Evolutionary conservation across 1,284 basidiomycete genomes (phyloP).

Genomic region (Anthracocystis panici-leucophaei): DNA sequence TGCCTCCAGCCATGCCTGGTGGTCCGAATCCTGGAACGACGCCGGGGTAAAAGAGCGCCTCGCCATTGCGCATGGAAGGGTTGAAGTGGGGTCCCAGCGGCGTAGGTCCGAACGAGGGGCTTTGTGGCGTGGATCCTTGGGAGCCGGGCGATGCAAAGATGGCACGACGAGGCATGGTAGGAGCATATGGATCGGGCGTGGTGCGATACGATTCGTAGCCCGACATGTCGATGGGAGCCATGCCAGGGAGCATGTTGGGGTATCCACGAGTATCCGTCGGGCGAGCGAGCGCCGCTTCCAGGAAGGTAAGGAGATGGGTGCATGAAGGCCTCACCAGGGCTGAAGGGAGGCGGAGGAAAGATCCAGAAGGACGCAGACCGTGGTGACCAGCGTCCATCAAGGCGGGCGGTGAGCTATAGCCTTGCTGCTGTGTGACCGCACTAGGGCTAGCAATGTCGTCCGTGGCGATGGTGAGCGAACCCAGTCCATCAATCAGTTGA

Average conservation of each 20-base stretch:
- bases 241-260: slow-evolving; percentile 36
- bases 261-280: slow-evolving; percentile 40
- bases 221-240: slow-evolving; percentile 50
- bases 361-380: slow-evolving; percentile 33
- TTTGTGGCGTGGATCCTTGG: slow-evolving; percentile 47
- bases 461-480: slow-evolving; percentile 31
- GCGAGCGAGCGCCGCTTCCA: slow-evolving; percentile 40
- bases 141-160: slow-evolving; percentile 52
- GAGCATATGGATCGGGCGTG: slow-evolving; percentile 58
- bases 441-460: slow-evolving; percentile 4
- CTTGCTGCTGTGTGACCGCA: slow-evolving; percentile 13
- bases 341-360: slow-evolving; percentile 41
- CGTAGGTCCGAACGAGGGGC: slow-evolving; percentile 44
- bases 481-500: slow-evolving; percentile 21
- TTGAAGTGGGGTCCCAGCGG: slow-evolving; percentile 25
- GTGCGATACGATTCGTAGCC: slow-evolving; percentile 58
- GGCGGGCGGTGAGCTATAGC: slow-evolving; percentile 24
- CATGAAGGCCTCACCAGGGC: slow-evolving; percentile 37
- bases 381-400: slow-evolving; percentile 24
- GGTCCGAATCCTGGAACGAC: slow-evolving; percentile 30
- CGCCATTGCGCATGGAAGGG: slow-evolving; percentile 37
- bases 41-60: slow-evolving; percentile 45
- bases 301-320: slow-evolving; percentile 38
- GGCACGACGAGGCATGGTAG: slow-evolving; percentile 46
- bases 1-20: slow-evolving; percentile 20